Percentiles rank a stretch among this genome's conserved stretches.
These are phyloP conservation scores for Microbotryum silenes-acaulis DNA, from an alignment of 1,284 basidiomycete species.

Conservation along the genomic window DNA sequence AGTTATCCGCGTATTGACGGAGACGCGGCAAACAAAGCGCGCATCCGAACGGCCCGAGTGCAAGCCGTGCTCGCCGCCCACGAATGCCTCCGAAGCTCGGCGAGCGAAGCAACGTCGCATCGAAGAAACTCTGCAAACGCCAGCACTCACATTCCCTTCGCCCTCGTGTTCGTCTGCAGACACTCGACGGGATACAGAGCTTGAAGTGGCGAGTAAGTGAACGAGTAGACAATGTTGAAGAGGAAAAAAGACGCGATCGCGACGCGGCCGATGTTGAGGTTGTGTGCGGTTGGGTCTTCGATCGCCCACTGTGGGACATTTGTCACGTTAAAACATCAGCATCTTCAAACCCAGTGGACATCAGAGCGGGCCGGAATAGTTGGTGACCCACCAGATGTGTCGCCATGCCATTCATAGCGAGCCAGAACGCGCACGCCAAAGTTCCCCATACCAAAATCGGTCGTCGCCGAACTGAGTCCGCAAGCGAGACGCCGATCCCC, in stretches of 20 bases:
- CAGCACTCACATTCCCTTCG: conserved; percentile 45
- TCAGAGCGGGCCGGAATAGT: too few relatives aligned
- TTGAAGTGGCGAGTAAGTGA: conserved; percentile 50
- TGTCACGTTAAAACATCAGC: too few relatives aligned
- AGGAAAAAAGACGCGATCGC: conserved; percentile 46
- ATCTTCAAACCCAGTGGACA: too few relatives aligned
- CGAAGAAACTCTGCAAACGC: too few relatives aligned
- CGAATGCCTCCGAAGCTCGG: too few relatives aligned
- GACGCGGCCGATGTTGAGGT: conserved; percentile 38
- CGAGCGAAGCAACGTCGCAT: too few relatives aligned
- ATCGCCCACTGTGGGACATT: background rate
- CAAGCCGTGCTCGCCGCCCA: too few relatives aligned
- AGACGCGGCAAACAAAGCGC: too few relatives aligned
- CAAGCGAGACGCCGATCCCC: conserved; percentile 46
- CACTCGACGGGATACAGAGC: conserved; percentile 54
- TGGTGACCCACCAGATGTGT: background rate
- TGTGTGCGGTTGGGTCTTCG: conserved; percentile 18
- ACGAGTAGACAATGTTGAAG: conserved; percentile 44
- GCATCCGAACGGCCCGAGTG: too few relatives aligned
- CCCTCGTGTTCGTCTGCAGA: conserved; percentile 51
- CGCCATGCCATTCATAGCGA: background rate
- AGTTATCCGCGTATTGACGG: background rate
- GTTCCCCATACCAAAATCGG: conserved; percentile 35
- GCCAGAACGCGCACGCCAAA: conserved; percentile 19
- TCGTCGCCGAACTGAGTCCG: conserved; percentile 44